A percentile compares a stretch with the other conserved stretches of the same genome.
phyloP scores from a whole-genome alignment of 106 monocot genomes.

The Alisma plantagoaquatica region DNA sequence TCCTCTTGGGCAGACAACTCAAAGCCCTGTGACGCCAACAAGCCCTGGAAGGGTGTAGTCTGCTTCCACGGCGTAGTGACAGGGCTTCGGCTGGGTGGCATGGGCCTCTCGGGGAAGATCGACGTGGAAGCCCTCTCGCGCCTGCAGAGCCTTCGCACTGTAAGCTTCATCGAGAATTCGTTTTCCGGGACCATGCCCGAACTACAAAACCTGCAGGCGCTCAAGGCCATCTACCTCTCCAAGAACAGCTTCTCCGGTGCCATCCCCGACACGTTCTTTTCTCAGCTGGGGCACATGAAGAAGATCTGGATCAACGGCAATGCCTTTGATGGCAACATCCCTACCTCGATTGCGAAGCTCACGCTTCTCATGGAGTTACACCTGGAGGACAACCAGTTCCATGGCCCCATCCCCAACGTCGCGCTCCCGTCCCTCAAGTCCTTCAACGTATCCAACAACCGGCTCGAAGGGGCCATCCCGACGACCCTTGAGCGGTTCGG shows the following conservation, averaged over 20 bases:
- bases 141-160: conserved; percentile 32
- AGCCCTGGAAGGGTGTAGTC: conserved; percentile 46
- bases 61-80: conserved; percentile 37
- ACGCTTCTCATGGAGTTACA: conserved; percentile 39
- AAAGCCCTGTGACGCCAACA: conserved; percentile 18
- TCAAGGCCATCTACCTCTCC: conserved; percentile 53
- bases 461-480: conserved; percentile 43
- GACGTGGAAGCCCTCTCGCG: conserved; percentile 38
- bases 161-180: conserved; percentile 33
- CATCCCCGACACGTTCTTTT: conserved; percentile 43
- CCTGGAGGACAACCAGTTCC: conserved; percentile 49
- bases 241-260: conserved; percentile 48
- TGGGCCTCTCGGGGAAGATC: conserved; percentile 41
- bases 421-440: conserved; percentile 15
- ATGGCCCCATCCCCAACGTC: conserved; percentile 29
- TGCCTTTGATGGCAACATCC: conserved; percentile 45
- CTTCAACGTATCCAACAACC: conserved; percentile 50
- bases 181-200: conserved; percentile 57
- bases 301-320: conserved; percentile 56
- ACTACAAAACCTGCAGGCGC: conserved; percentile 26
- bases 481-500: conserved; percentile 29
- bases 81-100: conserved; percentile 33
- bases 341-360: conserved; percentile 29
- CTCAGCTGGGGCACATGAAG: conserved; percentile 34
- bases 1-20: conserved; percentile 33